Evolutionary conservation across 2,329 filamentous ascomycete genomes (phyloP), one percentile per base, ranked within the genome.

Genomic region (Colletotrichum sp.): DNA sequence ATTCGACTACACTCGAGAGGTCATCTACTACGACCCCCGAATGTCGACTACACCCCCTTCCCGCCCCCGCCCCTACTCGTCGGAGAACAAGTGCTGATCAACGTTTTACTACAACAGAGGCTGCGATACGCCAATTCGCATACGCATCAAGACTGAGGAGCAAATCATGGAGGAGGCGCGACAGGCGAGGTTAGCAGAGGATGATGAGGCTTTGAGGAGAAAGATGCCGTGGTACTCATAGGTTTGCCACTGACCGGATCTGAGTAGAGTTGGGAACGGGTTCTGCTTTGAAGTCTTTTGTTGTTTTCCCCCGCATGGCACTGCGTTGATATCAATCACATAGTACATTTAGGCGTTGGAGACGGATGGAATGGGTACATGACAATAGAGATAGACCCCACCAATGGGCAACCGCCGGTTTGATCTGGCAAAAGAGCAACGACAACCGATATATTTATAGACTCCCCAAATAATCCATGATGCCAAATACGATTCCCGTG

Each of bases 141-240:
- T 75, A 59, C 59, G 65, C 43, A 29, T 83, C 74, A 84, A 83
- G 80, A 83, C 83, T 11, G 86, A 89, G 77, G 86, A 89, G 43
- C 86, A 90, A 76, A 85, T 90, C 70, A 76, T 83, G 59, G 84
- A 84, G 66, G 84, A 86, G 68, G 87, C 85, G 11, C 79, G 85
- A 51, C 79, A 80, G 66, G 83, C 83, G 11, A 81, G 84, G 64
- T 58, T 81, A 21, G 80, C 78, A 3, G 83, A 82, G 34, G 87
- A 88, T 54, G 87, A 89, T 64, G 87, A 88, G 72, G 83, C 86
- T 43, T 81, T 86, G 81, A 82, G 84, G 77, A 82, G 84, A 76
- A 91, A 91, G 84, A 78, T 84, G 76, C 76, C 76, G 5, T 83
- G 82, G 81, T 82, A 81, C 72, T 79, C 58, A 71, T 78, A 61